Percentiles rank a stretch among this genome's conserved stretches.
Evolutionary conservation across 2,329 filamentous ascomycete species (phyloP).

Genomic region (Aureobasidium melanogenum): DNA sequence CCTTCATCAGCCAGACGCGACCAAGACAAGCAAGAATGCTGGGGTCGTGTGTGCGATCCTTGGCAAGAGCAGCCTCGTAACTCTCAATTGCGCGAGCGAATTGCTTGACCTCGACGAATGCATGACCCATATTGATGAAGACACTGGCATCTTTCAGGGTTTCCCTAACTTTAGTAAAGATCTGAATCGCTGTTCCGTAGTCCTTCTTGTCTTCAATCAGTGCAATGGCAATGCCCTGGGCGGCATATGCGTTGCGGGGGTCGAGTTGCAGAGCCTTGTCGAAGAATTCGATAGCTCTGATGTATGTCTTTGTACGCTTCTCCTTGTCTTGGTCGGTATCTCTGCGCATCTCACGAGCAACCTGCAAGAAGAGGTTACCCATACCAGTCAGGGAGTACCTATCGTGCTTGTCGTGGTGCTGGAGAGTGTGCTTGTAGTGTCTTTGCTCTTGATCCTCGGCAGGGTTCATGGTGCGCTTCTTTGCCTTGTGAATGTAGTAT

Average conservation of each 20-base stretch:
- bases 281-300: conserved; percentile 93
- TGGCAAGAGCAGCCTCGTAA: conserved; percentile 77
- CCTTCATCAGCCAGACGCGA: conserved; percentile 77
- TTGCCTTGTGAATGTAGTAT: conserved; percentile 87
- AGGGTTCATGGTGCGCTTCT: conserved; percentile 72
- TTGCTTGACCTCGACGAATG: conserved; percentile 83
- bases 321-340: conserved; percentile 85
- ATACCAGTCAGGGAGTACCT: conserved; percentile 93
- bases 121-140: conserved; percentile 86
- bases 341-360: conserved; percentile 88
- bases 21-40: conserved; percentile 78
- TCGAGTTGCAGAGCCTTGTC: conserved; percentile 96
- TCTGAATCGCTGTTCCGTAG: conserved; percentile 67
- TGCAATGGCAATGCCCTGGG: conserved; percentile 90
- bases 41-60: conserved; percentile 69
- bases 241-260: conserved; percentile 88
- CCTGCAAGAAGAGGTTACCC: conserved; percentile 86
- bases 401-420: conserved; percentile 94
- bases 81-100: conserved; percentile 86
- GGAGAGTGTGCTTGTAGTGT: conserved; percentile 92
- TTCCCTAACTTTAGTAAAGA: conserved; percentile 85
- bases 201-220: conserved; percentile 93
- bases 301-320: conserved; percentile 78
- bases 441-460: conserved; percentile 85
- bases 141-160: conserved; percentile 82